Evolutionary conservation across 139 green algal species (phyloP).

Genomic region (Deuterostichococcus epilithicus): DNA sequence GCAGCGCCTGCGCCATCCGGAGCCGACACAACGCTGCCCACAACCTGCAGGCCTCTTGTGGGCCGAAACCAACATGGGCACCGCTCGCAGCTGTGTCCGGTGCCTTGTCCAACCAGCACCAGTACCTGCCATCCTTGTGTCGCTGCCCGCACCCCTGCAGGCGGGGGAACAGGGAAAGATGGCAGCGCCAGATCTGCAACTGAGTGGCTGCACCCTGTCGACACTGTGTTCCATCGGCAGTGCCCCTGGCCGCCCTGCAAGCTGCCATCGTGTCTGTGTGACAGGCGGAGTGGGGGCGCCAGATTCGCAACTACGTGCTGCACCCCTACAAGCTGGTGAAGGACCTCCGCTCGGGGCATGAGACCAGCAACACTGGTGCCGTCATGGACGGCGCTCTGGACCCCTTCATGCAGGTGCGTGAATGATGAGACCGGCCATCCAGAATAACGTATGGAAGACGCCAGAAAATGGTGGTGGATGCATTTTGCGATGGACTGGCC

Average conservation of each 20-base stretch:
- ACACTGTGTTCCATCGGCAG: not conserved
- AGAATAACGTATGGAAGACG: not conserved
- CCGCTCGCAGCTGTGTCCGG: too few relatives aligned
- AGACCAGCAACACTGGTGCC: conserved; percentile 54
- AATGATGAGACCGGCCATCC: not conserved
- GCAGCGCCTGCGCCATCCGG: too few relatives aligned
- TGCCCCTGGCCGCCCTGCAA: not conserved
- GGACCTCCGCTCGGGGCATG: conserved; percentile 71
- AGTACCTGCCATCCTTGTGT: too few relatives aligned
- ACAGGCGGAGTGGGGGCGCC: conserved; percentile 92
- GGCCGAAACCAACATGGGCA: too few relatives aligned
- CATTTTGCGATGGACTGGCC: not conserved
- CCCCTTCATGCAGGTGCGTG: conserved; percentile 23
- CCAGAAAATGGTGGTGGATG: not conserved
- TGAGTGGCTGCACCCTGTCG: not conserved
- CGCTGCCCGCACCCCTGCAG: too few relatives aligned
- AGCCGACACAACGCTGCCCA: too few relatives aligned
- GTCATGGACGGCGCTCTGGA: conserved; percentile 78
- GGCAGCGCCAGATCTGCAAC: too few relatives aligned
- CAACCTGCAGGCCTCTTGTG: too few relatives aligned
- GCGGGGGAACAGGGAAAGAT: too few relatives aligned
- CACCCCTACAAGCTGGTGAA: conserved; percentile 97
- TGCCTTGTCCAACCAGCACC: too few relatives aligned
- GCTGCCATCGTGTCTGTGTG: not conserved
- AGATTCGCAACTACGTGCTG: conserved; percentile 97